phyloP scores from a whole-genome alignment of 345 rosid species.

The Acer negundo region DNA sequence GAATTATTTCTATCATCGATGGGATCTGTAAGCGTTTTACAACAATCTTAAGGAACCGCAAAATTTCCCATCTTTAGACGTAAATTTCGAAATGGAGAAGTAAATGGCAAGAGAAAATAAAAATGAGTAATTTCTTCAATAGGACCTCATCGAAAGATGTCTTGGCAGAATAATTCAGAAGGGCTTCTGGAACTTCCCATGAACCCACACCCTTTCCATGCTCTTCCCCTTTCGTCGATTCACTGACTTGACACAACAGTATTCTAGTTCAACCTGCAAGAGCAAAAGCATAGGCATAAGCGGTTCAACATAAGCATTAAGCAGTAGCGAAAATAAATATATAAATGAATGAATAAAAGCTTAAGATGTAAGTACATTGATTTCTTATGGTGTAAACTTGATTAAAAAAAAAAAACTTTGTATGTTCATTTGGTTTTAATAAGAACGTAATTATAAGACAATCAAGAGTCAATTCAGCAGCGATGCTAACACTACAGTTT shows the following conservation, averaged over 20 bases:
- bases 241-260: conserved; percentile 76
- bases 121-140: not conserved
- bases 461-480: not conserved
- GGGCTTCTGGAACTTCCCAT: conserved; percentile 87
- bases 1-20: too few species aligned
- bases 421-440: not conserved
- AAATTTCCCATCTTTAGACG: not conserved
- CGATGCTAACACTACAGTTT: not conserved
- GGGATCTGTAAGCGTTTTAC: not conserved
- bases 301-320: not conserved
- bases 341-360: too few species aligned
- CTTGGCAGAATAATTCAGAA: conserved; percentile 10
- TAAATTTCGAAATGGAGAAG: too few species aligned
- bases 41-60: not conserved
- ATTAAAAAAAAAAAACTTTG: not conserved
- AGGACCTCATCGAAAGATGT: conserved; percentile 9
- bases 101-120: not conserved
- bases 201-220: conserved; percentile 91
- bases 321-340: too few species aligned
- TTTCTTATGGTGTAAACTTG: not conserved
- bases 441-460: not conserved
- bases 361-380: not conserved
- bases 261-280: conserved; percentile 77
- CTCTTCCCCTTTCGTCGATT: conserved; percentile 68
- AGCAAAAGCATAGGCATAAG: not conserved